phyloP scores from a whole-genome alignment of 331 rosid genomes.

The Phaseolus coccineus region DNA sequence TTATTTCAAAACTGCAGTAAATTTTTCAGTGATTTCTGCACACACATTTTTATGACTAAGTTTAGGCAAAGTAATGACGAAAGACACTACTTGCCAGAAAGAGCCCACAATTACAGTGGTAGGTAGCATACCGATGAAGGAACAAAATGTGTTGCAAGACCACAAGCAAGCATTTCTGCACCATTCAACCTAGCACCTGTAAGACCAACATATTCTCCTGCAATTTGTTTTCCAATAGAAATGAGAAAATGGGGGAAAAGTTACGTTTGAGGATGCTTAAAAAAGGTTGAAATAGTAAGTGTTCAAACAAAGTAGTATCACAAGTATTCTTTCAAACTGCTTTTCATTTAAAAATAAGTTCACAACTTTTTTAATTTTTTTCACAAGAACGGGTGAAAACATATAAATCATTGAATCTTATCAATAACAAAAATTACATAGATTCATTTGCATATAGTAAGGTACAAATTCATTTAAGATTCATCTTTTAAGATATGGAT shows the following conservation, averaged over 20 bases:
- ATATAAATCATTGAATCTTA: too few species aligned
- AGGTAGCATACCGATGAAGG: slow-evolving; percentile 64
- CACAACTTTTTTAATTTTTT: too few species aligned
- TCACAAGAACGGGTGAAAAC: too few species aligned
- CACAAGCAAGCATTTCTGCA: slow-evolving; percentile 95
- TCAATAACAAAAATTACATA: too few species aligned
- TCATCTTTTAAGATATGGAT: too few species aligned
- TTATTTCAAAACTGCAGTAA: slow-evolving; percentile 5
- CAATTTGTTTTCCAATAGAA: slow-evolving; percentile 50
- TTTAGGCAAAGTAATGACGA: neutral
- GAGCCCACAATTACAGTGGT: slow-evolving; percentile 10
- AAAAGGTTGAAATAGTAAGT: slow-evolving; percentile 20
- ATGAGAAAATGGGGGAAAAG: slow-evolving; percentile 11
- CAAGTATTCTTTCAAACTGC: too few species aligned
- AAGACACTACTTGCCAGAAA: slow-evolving; percentile 12
- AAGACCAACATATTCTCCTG: slow-evolving; percentile 98
- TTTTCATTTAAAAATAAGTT: too few species aligned
- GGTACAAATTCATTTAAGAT: too few species aligned
- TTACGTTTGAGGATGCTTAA: slow-evolving; percentile 29
- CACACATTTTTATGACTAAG: slow-evolving; percentile 4
- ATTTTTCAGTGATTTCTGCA: neutral
- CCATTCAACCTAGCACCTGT: slow-evolving; percentile 93
- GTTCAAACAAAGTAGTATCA: slow-evolving; percentile 19
- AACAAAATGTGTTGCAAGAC: slow-evolving; percentile 97
- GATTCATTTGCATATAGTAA: too few species aligned